Base-by-base conservation (phyloP, 2,329 filamentous ascomycete genomes). In the Fusarium duplospermum region DNA sequence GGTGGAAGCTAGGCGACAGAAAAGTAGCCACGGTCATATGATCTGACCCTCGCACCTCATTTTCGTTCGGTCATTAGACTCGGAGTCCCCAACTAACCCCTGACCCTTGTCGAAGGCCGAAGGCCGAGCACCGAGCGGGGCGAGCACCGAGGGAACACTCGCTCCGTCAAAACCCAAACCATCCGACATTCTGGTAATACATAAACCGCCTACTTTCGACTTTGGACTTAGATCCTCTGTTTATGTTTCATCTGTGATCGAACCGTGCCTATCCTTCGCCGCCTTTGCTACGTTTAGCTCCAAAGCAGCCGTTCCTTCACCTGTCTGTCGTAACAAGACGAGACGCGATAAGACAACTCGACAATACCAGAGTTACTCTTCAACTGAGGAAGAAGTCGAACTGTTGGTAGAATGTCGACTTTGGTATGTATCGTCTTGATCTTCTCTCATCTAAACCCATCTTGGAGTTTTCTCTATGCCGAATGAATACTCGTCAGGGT, bases 81-180 rank as follows among this genome's bases (percentile, higher is more conserved):
- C 24, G 45, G 45, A 29, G 16, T 14, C 45, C 24, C 45, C 14
- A 18, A 42, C 10, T 5, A 40, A 20, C 38, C 38, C 14, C 45
- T 31, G 18, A n/a, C 47, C 27, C 47, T 14, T 52, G 47, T 52
- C 56, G 22, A 38, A 38, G 35, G 24, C 56, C 56, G 56, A 58
- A 58, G 56, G 35, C 56, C 56, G 56, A 58, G 33, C 31, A 38
- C 56, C 56, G 56, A 58, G 56, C 22, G 54, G 54, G 54, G 54
- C 54, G 52, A 56, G 31, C 4, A 27, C 54, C 54, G 33, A 56
- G 20, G 31, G 20, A 57, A 35, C 54, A 22, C 22, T 38, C 13
- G 22, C 22, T 58, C 13, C 6, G 16, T 40, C 22, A 58, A 22
- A 24, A 36, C 6, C 52, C n/a, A 29, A 29, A 29, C 14, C 24